Conservation (phyloP, 768 basidiomycete species). For the Terana coerulea region DNA sequence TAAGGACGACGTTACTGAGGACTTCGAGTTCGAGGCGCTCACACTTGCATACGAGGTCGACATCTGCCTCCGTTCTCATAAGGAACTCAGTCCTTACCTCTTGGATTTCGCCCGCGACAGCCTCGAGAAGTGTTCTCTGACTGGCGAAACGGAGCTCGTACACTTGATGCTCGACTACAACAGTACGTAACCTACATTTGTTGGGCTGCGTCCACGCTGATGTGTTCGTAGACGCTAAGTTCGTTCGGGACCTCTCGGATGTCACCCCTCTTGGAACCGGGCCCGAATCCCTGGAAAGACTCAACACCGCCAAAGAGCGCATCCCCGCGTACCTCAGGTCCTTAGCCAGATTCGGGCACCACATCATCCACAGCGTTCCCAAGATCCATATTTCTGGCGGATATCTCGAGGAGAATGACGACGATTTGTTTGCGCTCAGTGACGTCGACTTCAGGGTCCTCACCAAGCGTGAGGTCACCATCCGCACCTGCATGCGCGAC, state of each 20-base stretch:
- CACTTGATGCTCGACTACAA: conserved; percentile 24
- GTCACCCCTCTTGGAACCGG: conserved; percentile 18
- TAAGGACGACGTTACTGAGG: background rate
- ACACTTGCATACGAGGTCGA: conserved; percentile 27
- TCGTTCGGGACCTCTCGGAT: conserved; percentile 23
- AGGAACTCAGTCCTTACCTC: no score
- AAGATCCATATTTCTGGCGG: conserved; percentile 14
- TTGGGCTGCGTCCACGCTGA: background rate
- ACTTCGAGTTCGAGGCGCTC: conserved; percentile 11
- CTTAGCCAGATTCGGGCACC: conserved; percentile 20
- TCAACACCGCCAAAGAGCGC: conserved; percentile 15
- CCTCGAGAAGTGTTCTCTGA: no score
- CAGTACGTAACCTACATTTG: conserved; percentile 13
- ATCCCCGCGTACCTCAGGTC: conserved; percentile 21
- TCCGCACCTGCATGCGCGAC: conserved; percentile 18
- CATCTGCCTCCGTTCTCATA: conserved; percentile 15
- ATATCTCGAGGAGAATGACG: conserved; percentile 11
- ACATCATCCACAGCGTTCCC: conserved; percentile 26
- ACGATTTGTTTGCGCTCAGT: conserved; percentile 14
- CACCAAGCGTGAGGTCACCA: conserved; percentile 15
- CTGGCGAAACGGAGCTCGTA: no score
- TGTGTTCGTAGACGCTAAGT: conserved; percentile 19
- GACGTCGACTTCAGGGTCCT: conserved; percentile 21
- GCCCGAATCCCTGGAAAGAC: no score
- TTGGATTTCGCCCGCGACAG: no score